Base-by-base conservation (phyloP, 305 asterid genomes). In the Fraxinus latifolia region DNA sequence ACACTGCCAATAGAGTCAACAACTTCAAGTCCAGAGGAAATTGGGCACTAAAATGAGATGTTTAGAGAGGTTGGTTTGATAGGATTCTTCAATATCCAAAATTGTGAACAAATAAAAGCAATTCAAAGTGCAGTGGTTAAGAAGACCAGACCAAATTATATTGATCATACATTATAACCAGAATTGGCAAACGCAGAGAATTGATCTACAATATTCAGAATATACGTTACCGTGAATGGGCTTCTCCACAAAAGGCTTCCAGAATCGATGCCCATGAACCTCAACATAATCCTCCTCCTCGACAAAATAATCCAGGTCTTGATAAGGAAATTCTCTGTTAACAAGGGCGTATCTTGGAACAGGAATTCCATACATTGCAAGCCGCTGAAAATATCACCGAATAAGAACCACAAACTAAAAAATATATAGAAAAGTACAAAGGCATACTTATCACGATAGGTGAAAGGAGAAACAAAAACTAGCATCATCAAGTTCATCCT, bases 241-340 rank as follows among this genome's bases (percentile, higher is more conserved):
- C 87, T 96, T 96, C 92, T 96, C 99, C 81, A 96, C 99, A 86
- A 96, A 94, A 62, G 99, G 99, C 83, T 96, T 96, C 95, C 96
- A 94, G 84, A 96, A 96, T 25, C 95, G 89, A 76, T 87, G 84
- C 50, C 98, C 97, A 72, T 89, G 94, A 58, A 96, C 97, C 87
- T 96, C 98, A 82, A 96, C 93, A 89, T 88, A 95, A 87, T 95
- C 99, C 68, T 95, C 99, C 87, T 92, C 98, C 91, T 95, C 99
- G 27, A 88, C 79, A 89, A 95, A 96, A 87, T 90, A 93, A 81
- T 92, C 96, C 87, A 96, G 86, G 88, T 94, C 96, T 89, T 96
- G 96, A 81, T 89, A 85, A 3, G 97, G 94, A 21, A 15, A 84
- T 86, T 95, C 97, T 82, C 99, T 90, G 84, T 94, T 93, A 84